These are phyloP conservation scores for Thraustochytrium striatum DNA, from an alignment of 352 stramenopile species.

Conservation along the genomic window DNA sequence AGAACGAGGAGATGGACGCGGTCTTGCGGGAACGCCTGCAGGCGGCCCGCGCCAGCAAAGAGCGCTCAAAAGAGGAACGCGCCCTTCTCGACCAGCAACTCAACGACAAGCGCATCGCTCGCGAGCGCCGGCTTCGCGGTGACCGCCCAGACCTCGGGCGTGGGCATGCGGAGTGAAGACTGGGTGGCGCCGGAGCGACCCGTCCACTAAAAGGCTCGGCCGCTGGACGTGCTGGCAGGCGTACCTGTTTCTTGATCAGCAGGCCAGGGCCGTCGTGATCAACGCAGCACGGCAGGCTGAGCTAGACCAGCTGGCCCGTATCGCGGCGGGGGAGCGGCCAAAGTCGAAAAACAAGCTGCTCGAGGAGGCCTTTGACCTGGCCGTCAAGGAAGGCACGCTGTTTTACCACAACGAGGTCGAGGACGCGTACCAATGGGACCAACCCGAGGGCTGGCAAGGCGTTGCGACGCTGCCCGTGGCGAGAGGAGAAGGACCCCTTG, in stretches of 20 bases:
- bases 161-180: not conserved
- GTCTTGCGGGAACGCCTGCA: constrained; percentile 3
- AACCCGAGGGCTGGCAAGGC: constrained; percentile 29
- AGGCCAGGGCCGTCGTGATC: constrained; percentile 22
- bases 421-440: constrained; percentile 36
- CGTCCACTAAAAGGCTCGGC: constrained; percentile 12
- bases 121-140: not conserved
- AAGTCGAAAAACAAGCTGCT: not conserved
- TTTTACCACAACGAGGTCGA: constrained; percentile 42
- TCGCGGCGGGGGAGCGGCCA: constrained; percentile 23
- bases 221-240: constrained; percentile 21
- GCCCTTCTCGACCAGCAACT: constrained; percentile 13
- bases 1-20: not conserved
- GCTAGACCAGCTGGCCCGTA: constrained; percentile 31
- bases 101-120: constrained; percentile 21
- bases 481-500: not conserved
- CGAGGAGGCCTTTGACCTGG: constrained; percentile 32
- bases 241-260: constrained; percentile 20
- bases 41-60: not conserved
- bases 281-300: constrained; percentile 18
- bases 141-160: not conserved
- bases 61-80: constrained; percentile 7
- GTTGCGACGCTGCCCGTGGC: constrained; percentile 11
- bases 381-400: constrained; percentile 18
- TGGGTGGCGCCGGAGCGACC: not conserved